Base-by-base conservation (phyloP, 1,284 basidiomycete species). In the Leucoagaricus sp. region DNA sequence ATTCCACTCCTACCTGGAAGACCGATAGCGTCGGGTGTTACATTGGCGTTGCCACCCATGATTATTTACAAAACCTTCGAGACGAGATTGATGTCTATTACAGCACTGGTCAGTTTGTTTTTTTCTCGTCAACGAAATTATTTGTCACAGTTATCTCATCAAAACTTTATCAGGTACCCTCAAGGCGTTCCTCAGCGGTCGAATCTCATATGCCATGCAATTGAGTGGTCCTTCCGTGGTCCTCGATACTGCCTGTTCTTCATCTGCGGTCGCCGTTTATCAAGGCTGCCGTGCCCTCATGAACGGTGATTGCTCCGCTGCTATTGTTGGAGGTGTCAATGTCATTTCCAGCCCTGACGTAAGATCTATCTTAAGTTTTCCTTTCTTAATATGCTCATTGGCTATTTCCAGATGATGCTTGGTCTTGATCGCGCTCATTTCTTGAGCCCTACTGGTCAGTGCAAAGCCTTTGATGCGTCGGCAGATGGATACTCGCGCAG, bases 291-390 rank as follows among this genome's bases (percentile, higher is more conserved):
- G 88, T 36, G 84, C 86, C 1, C 69, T 91, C 33, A 74, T 78
- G 66, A 79, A 77, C 56, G 70, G 75, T 19, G 88, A 91, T 66
- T 90, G 87, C 63, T 75, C 80, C 59, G 79, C 86, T 17, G 87
- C 86, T 1, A 70, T 91, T 29, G 87, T 85, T 15, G 88, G 88
- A 28, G 88, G 87, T 19, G 84, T 89, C n/a, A 89, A 90, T 62
- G 67, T 85, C 55, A 84, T 90, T 49, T 76, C 83, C 1, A 87
- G 85, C 66, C 87, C 86, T 9, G 87, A 89, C 60, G 87, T 90
- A 68, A 65, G 83, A 29, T 15, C 19, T 29, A 8, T 48, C 2
- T 69, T 42, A 28, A 46, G 33, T 53, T 23, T 42, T 17, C 23
- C 10, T 21, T 17, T 10, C 3, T 31, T 49, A 8, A 15, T 40